Conservation (phyloP, 2,329 filamentous ascomycete genomes). For the Colletotrichum tabaci region DNA sequence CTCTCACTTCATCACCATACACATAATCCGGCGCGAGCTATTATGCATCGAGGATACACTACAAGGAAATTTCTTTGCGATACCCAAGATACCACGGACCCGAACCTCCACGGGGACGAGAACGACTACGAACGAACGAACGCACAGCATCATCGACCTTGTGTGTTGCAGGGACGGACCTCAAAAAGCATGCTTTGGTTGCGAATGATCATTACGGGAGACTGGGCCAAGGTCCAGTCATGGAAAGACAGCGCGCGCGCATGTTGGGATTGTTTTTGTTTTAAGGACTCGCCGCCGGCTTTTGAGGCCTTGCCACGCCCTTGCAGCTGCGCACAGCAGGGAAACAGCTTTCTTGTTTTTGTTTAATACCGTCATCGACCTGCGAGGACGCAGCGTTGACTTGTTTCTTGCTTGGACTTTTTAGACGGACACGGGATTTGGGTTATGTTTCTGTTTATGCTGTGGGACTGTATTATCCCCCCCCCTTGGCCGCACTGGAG, state of each 20-base stretch:
- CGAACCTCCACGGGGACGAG: constrained; percentile 26
- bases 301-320: background rate
- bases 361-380: constrained; percentile 15
- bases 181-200: constrained; percentile 40
- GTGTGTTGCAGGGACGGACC: constrained; percentile 26
- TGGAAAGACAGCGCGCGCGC: constrained; percentile 23
- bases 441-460: background rate
- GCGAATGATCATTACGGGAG: constrained; percentile 27
- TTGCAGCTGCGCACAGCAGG: constrained; percentile 1
- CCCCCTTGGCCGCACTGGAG: constrained; percentile 19
- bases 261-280: constrained; percentile 19
- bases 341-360: constrained; percentile 13
- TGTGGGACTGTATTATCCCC: background rate
- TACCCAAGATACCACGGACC: constrained; percentile 42
- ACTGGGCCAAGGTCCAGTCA: constrained; percentile 29
- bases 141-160: constrained; percentile 33
- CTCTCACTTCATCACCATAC: constrained; percentile 30
- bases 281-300: background rate
- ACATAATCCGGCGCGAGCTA: constrained; percentile 43
- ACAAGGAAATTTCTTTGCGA: constrained; percentile 43
- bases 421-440: constrained; percentile 17
- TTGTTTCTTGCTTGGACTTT: background rate
- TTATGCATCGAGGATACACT: constrained; percentile 41
- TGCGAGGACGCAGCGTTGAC: constrained; percentile 9
- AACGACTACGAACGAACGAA: constrained; percentile 41